A percentile compares a stretch with the other conserved stretches of the same genome.
phyloP scores from a whole-genome alignment of 768 basidiomycete species.

The Collybiopsis luxurians region DNA sequence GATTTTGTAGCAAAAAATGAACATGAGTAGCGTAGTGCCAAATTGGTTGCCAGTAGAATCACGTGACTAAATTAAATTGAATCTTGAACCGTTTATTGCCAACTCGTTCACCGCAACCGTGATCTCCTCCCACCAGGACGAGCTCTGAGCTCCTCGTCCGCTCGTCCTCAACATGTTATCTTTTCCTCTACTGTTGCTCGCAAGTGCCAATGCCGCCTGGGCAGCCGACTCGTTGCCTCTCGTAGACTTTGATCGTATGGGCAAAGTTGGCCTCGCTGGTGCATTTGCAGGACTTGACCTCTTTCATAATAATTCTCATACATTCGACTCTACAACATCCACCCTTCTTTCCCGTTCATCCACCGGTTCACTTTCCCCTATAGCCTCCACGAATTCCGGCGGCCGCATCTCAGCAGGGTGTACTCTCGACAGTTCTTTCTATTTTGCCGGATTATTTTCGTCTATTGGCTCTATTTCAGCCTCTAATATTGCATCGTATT shows the following conservation, averaged over 20 bases:
- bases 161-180: conserved; percentile 6
- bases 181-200: conserved; percentile 20
- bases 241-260: conserved; percentile 82
- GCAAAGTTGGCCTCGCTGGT: conserved; percentile 84
- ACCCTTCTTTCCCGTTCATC: conserved; percentile 65
- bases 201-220: conserved; percentile 27
- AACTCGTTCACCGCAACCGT: conserved; percentile 1
- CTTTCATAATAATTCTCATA: conserved; percentile 53
- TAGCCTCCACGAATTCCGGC: conserved; percentile 79
- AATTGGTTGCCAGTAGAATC: background rate
- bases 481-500: conserved; percentile 77
- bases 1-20: conserved; percentile 31
- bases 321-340: conserved; percentile 70
- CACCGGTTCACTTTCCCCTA: conserved; percentile 62
- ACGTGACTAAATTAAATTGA: conserved; percentile 7
- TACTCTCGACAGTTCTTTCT: conserved; percentile 63
- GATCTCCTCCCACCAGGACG: conserved; percentile 8
- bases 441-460: conserved; percentile 82
- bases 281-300: conserved; percentile 85
- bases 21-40: too few relatives aligned
- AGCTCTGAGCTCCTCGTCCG: conserved; percentile 6
- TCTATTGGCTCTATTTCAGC: conserved; percentile 59
- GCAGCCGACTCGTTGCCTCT: conserved; percentile 42
- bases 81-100: background rate
- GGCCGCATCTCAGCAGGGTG: conserved; percentile 79